Evolutionary conservation across 768 basidiomycete genomes (phyloP).

Genomic region (Hortiboletus campestris): DNA sequence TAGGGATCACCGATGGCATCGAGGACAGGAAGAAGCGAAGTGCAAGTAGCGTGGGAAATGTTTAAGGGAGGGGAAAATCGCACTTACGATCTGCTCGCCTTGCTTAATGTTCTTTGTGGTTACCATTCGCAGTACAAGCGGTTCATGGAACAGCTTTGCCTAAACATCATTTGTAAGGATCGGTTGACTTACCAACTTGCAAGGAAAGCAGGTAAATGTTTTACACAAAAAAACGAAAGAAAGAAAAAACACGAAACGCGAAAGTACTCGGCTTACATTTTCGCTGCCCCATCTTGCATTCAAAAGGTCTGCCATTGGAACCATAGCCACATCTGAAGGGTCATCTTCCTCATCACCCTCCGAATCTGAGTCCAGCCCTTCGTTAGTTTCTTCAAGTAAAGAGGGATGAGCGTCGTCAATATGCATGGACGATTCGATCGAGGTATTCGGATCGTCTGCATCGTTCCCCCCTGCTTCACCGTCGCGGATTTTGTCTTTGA

Average conservation of each 20-base stretch:
- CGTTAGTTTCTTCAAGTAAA: slow-evolving; percentile 7
- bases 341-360: slow-evolving; percentile 50
- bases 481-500: slow-evolving; percentile 1
- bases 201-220: neutral
- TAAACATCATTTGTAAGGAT: slow-evolving; percentile 27
- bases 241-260: neutral
- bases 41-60: neutral
- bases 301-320: slow-evolving; percentile 94
- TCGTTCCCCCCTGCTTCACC: slow-evolving; percentile 27
- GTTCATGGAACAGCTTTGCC: slow-evolving; percentile 86
- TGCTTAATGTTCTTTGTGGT: slow-evolving; percentile 68
- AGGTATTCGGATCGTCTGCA: slow-evolving; percentile 18
- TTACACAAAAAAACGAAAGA: neutral
- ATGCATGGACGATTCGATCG: slow-evolving; percentile 29
- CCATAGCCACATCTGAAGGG: slow-evolving; percentile 76
- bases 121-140: slow-evolving; percentile 71
- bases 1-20: neutral
- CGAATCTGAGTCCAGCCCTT: slow-evolving; percentile 41
- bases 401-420: slow-evolving; percentile 24
- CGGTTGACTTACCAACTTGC: neutral
- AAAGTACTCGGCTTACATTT: slow-evolving; percentile 56
- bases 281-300: slow-evolving; percentile 85
- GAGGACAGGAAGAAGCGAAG: neutral
- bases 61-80: neutral
- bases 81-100: slow-evolving; percentile 85